Base-by-base conservation (phyloP, 805 yeast species). In the Starmerella etchellsii region DNA sequence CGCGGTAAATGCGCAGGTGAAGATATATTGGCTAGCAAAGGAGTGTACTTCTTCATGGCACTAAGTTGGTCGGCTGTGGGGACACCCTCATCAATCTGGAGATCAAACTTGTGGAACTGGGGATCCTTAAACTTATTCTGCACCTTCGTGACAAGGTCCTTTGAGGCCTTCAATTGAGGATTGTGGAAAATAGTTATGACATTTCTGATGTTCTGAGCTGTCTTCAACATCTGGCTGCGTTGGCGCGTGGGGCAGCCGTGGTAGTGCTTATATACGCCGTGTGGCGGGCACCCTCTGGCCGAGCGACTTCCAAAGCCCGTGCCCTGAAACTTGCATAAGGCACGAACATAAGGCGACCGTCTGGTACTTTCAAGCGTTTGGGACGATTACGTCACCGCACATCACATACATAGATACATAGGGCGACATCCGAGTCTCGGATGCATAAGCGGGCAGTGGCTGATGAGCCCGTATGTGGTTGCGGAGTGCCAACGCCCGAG, bases 151-250 rank as follows among this genome's bases (percentile, higher is more conserved):
- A 50, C 47, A 21, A 59, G 38, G 20, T 43, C 37, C 19, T 33
- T 39, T 46, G 54, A 27, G 32, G 45, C 39, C 23, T 43, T 33
- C 48, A 55, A 19, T 36, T 39, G 22, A 43, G 62, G 44, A 42
- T 47, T 60, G 39, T 56, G 59, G 54, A 56, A 59, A 9, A 59
- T 49, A 4, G 63, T 58, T 35, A 56, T 50, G 23, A 52, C 50
- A 18, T 51, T 52, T 25, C 57, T 42, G 19, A 56, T 31, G 14
- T 54, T 48, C 43, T 56, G 61, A 26, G 51, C 52, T 3, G 59
- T 46, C 19, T 52, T 43, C 31, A 59, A 44, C 63, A 59, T 59
- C 9, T 46, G 40, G 9, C 8, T 8, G 16, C 9, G n/a, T 28
- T 10, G 31, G 31, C 6, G 31, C 8, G n/a, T 9, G 31, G 15